Conservation (phyloP, 352 stramenopile genomes). For the Phytophthora meadii region DNA sequence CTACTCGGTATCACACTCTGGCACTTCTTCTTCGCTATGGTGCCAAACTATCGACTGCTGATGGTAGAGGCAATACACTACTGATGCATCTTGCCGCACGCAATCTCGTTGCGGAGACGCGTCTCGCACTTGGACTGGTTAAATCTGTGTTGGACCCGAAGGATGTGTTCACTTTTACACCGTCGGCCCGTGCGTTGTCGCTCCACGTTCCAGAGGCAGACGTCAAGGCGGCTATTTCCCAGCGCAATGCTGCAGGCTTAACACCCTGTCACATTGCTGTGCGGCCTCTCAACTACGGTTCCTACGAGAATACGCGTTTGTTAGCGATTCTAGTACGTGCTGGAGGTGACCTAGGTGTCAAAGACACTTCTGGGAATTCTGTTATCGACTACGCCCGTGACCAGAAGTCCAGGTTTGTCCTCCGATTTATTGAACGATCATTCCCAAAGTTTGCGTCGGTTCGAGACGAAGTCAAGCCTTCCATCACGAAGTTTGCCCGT, state of each 20-base stretch:
- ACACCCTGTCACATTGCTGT: slow-evolving; percentile 71
- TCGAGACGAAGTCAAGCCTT: slow-evolving; percentile 19
- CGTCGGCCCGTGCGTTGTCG: slow-evolving; percentile 40
- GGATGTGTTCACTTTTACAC: slow-evolving; percentile 30
- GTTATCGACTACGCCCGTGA: slow-evolving; percentile 61
- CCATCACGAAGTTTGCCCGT: slow-evolving; percentile 35
- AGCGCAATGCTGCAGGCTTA: slow-evolving; percentile 51
- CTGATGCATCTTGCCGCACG: slow-evolving; percentile 66
- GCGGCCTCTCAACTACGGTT: slow-evolving; percentile 61
- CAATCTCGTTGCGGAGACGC: slow-evolving; percentile 58
- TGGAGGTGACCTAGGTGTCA: slow-evolving; percentile 44
- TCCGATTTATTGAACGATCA: slow-evolving; percentile 51
- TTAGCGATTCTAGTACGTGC: slow-evolving; percentile 54
- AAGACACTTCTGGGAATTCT: slow-evolving; percentile 48
- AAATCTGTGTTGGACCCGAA: slow-evolving; percentile 52
- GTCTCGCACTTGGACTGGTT: slow-evolving; percentile 53
- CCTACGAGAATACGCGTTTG: slow-evolving; percentile 69
- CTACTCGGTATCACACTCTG: slow-evolving; percentile 46
- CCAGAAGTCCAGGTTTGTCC: slow-evolving; percentile 66
- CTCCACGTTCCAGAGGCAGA: slow-evolving; percentile 54
- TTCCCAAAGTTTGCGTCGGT: slow-evolving; percentile 36
- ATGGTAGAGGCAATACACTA: slow-evolving; percentile 64
- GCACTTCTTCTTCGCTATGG: slow-evolving; percentile 65
- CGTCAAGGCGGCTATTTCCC: slow-evolving; percentile 49
- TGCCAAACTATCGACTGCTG: slow-evolving; percentile 52